Conservation (phyloP, 139 green algal species). For the Pleodorina starrii region DNA sequence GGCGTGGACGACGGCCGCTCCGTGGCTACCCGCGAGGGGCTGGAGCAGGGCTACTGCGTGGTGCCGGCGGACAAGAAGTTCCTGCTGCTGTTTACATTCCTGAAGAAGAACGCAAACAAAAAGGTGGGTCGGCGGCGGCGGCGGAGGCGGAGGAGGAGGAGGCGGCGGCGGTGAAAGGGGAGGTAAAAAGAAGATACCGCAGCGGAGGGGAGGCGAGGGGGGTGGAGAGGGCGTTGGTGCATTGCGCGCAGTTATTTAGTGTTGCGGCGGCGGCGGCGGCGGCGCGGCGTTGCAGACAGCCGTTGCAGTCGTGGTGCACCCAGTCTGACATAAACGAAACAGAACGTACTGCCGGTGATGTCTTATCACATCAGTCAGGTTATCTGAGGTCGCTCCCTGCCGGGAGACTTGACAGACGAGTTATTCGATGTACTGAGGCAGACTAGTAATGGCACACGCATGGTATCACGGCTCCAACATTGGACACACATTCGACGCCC, state of each 20-base stretch:
- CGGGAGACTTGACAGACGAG: not conserved
- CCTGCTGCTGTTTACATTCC: constrained; percentile 99
- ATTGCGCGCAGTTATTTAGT: no score
- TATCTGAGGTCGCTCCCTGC: not conserved
- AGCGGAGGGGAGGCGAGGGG: no score
- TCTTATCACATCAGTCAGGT: constrained; percentile 26
- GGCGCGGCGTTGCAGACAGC: not conserved
- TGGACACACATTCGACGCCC: not conserved
- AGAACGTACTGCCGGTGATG: constrained; percentile 20
- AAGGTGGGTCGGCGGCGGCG: constrained; percentile 82
- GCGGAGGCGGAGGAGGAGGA: not conserved
- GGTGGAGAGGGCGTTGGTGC: no score
- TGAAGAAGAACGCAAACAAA: constrained; percentile 98
- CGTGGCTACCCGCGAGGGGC: constrained; percentile 85
- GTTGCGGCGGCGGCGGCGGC: no score
- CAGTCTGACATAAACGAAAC: no score
- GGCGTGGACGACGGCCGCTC: constrained; percentile 92
- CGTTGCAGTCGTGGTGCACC: not conserved
- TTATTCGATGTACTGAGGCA: not conserved
- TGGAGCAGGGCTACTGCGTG: constrained; percentile 98
- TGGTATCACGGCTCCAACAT: not conserved
- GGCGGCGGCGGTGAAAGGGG: no score
- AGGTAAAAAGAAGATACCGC: no score
- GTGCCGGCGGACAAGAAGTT: constrained; percentile 93
- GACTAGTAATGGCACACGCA: no score